Conservation (phyloP, 2,329 filamentous ascomycete species). For the Phaeomoniella chlamydospora region DNA sequence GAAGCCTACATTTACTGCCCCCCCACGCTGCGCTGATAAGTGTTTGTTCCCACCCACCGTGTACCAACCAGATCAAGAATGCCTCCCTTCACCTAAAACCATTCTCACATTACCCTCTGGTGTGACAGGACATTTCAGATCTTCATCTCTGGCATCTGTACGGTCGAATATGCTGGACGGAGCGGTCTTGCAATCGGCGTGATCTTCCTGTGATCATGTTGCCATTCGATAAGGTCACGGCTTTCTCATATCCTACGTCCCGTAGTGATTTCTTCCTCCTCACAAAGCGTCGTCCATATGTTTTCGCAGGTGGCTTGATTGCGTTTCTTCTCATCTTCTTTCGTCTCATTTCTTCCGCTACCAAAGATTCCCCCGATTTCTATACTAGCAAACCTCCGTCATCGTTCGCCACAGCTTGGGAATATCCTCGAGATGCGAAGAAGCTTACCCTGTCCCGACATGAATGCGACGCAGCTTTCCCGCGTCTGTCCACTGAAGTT, state of each 20-base stretch:
- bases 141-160: too few relatives aligned
- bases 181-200: too few relatives aligned
- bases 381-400: not conserved
- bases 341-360: not conserved
- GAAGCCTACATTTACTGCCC: too few relatives aligned
- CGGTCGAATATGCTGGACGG: too few relatives aligned
- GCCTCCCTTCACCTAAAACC: too few relatives aligned
- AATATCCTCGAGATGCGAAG: slow-evolving; percentile 10
- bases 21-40: too few relatives aligned
- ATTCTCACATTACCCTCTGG: too few relatives aligned
- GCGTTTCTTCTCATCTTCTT: not conserved
- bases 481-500: slow-evolving; percentile 13
- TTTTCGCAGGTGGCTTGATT: not conserved
- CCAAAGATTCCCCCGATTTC: not conserved
- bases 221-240: not conserved
- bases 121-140: too few relatives aligned
- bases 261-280: not conserved
- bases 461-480: slow-evolving; percentile 14
- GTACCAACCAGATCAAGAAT: too few relatives aligned
- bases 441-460: slow-evolving; percentile 10
- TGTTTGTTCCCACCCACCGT: too few relatives aligned
- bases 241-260: not conserved
- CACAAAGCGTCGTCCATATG: not conserved
- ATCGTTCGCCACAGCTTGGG: slow-evolving; percentile 4
- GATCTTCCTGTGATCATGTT: too few relatives aligned